Base-by-base conservation (phyloP, 345 rosid genomes). In the Dipteronia dyeriana region DNA sequence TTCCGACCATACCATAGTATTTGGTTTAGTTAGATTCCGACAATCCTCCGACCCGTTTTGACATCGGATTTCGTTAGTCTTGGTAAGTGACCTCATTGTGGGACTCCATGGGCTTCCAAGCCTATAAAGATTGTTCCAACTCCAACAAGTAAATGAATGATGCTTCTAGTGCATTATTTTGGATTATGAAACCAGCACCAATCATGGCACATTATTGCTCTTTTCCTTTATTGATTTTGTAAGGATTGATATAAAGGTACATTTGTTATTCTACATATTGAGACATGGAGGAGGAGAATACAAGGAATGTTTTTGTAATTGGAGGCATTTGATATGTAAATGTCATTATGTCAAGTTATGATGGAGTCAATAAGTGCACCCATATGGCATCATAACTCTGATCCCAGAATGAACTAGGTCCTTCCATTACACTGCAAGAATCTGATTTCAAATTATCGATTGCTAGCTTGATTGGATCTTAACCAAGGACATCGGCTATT, bases 41-140 rank as follows among this genome's bases (percentile, higher is more conserved):
- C 0, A 34, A 5, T 5, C 6, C 38, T 4, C 1, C 4, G 5
- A 3, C 6, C 38, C 6, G 6, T 34, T 6, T 0, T 0, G 6
- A n/a, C 4, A 6, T 34, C 38, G 0, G 4, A 34, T 34, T 34
- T 4, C 6, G 0, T 3, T 34, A 34, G 38, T 0, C 6, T 34
- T 34, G 38, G 38, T 34, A 34, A 4, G 38, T 34, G 4, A 34
- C 45, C 45, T 41, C 10, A 1, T 45, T 11, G 3, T 10, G 49
- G 49, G 49, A 45, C 49, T 45, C 3, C 10, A 9, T 45, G 14
- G 49, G 49, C 49, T 45, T 45, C 49, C 49, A 10, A 10, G 49
- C 49, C 49, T 9, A 10, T 10, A 45, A 9, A 45, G 49, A 45
- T 45, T 45, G 49, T 45, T 45, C 49, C 45, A 41, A 41, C 10